Conservation (phyloP, 352 stramenopile species). For the Phytophthora citricola region DNA sequence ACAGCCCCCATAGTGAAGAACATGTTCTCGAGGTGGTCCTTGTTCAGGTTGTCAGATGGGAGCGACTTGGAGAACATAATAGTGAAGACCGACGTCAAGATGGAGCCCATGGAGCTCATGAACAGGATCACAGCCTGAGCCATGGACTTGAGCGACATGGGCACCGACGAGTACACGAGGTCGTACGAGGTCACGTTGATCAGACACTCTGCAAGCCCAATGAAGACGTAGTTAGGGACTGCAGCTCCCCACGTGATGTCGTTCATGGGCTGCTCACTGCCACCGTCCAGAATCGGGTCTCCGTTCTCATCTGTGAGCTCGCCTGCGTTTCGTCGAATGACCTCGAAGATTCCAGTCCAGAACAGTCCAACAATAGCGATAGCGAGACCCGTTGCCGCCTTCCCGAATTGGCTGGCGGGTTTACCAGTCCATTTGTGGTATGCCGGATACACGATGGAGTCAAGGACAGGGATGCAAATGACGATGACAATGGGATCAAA, state of each 20-base stretch:
- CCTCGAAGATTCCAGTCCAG: constrained; percentile 56
- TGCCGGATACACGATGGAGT: constrained; percentile 44
- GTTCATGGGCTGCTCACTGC: constrained; percentile 66
- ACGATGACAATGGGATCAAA: constrained; percentile 59
- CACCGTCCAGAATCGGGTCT: constrained; percentile 46
- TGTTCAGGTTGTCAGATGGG: constrained; percentile 57
- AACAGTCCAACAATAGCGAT: constrained; percentile 44
- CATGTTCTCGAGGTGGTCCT: constrained; percentile 67
- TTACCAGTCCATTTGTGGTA: constrained; percentile 47
- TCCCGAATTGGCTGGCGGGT: constrained; percentile 6
- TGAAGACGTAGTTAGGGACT: constrained; percentile 66
- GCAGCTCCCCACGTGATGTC: constrained; percentile 58
- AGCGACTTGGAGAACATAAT: constrained; percentile 61
- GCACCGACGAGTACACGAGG: constrained; percentile 65
- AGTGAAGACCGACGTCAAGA: constrained; percentile 37
- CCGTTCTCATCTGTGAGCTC: constrained; percentile 40
- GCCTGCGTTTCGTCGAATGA: constrained; percentile 59
- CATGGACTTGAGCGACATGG: constrained; percentile 59
- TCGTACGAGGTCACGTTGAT: constrained; percentile 73
- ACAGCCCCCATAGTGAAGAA: constrained; percentile 65
- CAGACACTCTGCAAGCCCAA: constrained; percentile 61
- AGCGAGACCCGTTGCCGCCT: constrained; percentile 20
- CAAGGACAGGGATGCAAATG: constrained; percentile 45
- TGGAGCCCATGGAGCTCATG: constrained; percentile 43
- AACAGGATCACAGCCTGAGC: constrained; percentile 52